Conservation (phyloP, 345 rosid genomes). For the Murraya paniculata region DNA sequence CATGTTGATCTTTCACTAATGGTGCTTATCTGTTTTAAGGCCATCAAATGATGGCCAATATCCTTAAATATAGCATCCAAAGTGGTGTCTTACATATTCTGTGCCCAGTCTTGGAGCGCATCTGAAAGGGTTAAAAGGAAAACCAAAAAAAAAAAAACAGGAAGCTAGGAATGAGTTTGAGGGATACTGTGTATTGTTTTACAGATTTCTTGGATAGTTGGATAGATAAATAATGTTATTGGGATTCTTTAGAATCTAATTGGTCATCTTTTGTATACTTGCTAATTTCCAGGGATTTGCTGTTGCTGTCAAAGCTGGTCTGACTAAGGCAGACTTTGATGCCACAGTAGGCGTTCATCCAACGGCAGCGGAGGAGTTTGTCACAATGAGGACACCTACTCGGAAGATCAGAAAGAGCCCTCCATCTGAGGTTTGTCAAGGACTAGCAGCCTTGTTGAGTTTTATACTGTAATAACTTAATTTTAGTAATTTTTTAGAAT, state of each 20-base stretch:
- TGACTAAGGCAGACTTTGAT: conserved; percentile 88
- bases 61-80: not conserved
- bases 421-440: conserved; percentile 61
- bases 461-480: not conserved
- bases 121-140: no score
- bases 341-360: conserved; percentile 91
- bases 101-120: not conserved
- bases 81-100: not conserved
- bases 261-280: not conserved
- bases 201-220: not conserved
- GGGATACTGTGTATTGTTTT: not conserved
- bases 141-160: no score
- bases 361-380: conserved; percentile 88
- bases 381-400: conserved; percentile 84
- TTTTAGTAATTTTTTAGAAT: not conserved
- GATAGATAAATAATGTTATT: not conserved
- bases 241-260: not conserved
- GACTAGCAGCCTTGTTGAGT: conserved; percentile 1
- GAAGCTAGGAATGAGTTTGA: not conserved
- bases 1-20: not conserved
- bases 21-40: not conserved
- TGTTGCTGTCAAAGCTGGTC: conserved; percentile 88
- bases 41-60: not conserved
- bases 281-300: conserved; percentile 66
- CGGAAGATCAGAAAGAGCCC: conserved; percentile 61